Evolutionary conservation across 495 filamentous ascomycete species (phyloP).

Genomic region (Venustampulla echinocandica): DNA sequence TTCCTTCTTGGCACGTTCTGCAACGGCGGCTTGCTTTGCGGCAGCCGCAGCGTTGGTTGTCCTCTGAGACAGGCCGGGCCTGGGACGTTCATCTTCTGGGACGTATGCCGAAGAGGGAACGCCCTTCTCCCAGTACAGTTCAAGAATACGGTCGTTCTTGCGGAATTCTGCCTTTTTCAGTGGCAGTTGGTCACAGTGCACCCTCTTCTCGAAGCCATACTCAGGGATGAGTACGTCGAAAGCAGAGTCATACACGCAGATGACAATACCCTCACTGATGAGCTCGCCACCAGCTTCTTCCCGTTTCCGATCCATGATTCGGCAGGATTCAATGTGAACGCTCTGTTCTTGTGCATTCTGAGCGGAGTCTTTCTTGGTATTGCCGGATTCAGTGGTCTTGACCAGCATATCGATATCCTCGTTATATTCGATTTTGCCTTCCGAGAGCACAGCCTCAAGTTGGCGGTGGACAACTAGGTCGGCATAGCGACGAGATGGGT

Average conservation of each 20-base stretch:
- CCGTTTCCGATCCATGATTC: slow-evolving; percentile 82
- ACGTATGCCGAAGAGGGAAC: slow-evolving; percentile 93
- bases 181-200: slow-evolving; percentile 96
- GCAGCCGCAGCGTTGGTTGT: slow-evolving; percentile 67
- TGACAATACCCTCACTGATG: slow-evolving; percentile 92
- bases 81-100: slow-evolving; percentile 92
- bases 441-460: slow-evolving; percentile 77
- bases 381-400: slow-evolving; percentile 93
- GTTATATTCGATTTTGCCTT: slow-evolving; percentile 72
- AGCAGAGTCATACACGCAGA: slow-evolving; percentile 97
- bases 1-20: slow-evolving; percentile 68
- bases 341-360: slow-evolving; percentile 97
- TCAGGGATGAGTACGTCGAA: slow-evolving; percentile 98
- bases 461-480: slow-evolving; percentile 95
- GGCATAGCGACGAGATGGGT: slow-evolving; percentile 87
- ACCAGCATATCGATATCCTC: slow-evolving; percentile 81
- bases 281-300: slow-evolving; percentile 81
- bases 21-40: slow-evolving; percentile 69
- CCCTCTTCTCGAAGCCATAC: slow-evolving; percentile 97
- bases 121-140: slow-evolving; percentile 99
- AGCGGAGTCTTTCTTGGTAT: slow-evolving; percentile 98
- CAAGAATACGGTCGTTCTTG: slow-evolving; percentile 85
- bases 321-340: slow-evolving; percentile 95
- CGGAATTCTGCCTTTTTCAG: slow-evolving; percentile 98
- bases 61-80: slow-evolving; percentile 57